Base-by-base conservation (phyloP, 2,329 filamentous ascomycete genomes). In the Colletotrichum coccodes region DNA sequence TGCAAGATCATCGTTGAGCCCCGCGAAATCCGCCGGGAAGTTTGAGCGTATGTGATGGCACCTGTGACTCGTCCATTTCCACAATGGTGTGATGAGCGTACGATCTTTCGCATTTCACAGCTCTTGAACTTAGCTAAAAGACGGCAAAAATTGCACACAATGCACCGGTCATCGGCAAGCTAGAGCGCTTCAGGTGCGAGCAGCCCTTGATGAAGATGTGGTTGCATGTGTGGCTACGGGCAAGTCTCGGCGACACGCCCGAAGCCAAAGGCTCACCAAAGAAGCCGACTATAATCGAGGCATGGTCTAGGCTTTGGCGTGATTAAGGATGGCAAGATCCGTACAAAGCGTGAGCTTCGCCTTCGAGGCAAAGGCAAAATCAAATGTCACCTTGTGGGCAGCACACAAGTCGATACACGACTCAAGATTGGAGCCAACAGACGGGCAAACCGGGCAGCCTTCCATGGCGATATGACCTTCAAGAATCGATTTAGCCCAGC, bases 1-100 rank as follows among this genome's bases (percentile, higher is more conserved):
- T 64, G 70, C 63, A 70, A 68, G 67, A 70, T 70, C 44, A 70
- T 70, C 62, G 66, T 44, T 52, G 59, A 40, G 61, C 65, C 63
- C 62, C 56, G 57, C 66, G 62, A 69, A 49, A 49, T 58, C 66
- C 46, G 50, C 68, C 68, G 60, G 64, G 47, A 49, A 57, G 36
- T 60, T 64, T 61, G 42, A 50, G 49, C 23, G 23, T 38, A 47
- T 36, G 38, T 36, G 28, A 34, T 40, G 44, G 16, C 56, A 60
- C 34, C 38, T 44, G 47, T 54, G 52, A 40, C 50, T 54, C 32
- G 50, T 34, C 49, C 42, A 30, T 30, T 67, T 16, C 66, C 64
- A 52, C 42, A 42, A 40, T 68, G 18, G 54, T 67, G 58, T 47
- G 70, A 64, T 62, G 46, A 59, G 63, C 44, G 58, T 62, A 58